These are phyloP conservation scores for Aureobasidium sp. DNA, from an alignment of 2,329 filamentous ascomycete species.

Conservation along the genomic window DNA sequence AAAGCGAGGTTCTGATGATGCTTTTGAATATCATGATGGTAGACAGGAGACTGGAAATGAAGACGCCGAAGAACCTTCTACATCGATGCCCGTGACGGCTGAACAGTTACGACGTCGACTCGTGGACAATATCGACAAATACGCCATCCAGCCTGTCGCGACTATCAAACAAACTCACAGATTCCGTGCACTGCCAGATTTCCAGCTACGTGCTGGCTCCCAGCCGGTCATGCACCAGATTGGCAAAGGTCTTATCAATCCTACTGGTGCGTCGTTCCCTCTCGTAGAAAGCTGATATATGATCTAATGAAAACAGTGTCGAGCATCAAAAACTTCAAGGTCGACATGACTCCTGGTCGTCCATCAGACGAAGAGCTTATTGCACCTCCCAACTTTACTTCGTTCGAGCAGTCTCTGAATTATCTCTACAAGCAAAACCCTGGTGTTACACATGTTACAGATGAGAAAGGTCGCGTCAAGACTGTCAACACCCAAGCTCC, in stretches of 20 bases:
- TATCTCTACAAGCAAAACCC: slow-evolving; percentile 19
- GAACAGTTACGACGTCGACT: slow-evolving; percentile 26
- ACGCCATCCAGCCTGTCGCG: slow-evolving; percentile 34
- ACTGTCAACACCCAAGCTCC: slow-evolving; percentile 36
- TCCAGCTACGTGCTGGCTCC: slow-evolving; percentile 47
- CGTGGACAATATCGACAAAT: slow-evolving; percentile 24
- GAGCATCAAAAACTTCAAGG: slow-evolving; percentile 57
- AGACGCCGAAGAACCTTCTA: not conserved
- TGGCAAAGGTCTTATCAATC: slow-evolving; percentile 53
- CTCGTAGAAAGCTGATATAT: not conserved
- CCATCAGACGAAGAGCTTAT: slow-evolving; percentile 61
- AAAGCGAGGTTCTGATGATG: slow-evolving; percentile 66
- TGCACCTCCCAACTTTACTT: slow-evolving; percentile 25
- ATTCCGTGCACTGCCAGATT: slow-evolving; percentile 78
- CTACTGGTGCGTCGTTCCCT: slow-evolving; percentile 38
- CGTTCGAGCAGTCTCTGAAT: slow-evolving; percentile 23
- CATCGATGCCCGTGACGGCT: slow-evolving; percentile 3
- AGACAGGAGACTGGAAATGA: not conserved
- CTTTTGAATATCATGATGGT: slow-evolving; percentile 27
- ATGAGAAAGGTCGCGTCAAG: slow-evolving; percentile 12
- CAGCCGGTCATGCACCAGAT: slow-evolving; percentile 62
- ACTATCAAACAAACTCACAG: slow-evolving; percentile 73
- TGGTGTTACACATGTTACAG: slow-evolving; percentile 13
- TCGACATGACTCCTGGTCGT: slow-evolving; percentile 56
- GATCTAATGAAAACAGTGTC: slow-evolving; percentile 36